phyloP scores from a whole-genome alignment of 192 early-diverging fungal species.

The Diversispora eburnea region DNA sequence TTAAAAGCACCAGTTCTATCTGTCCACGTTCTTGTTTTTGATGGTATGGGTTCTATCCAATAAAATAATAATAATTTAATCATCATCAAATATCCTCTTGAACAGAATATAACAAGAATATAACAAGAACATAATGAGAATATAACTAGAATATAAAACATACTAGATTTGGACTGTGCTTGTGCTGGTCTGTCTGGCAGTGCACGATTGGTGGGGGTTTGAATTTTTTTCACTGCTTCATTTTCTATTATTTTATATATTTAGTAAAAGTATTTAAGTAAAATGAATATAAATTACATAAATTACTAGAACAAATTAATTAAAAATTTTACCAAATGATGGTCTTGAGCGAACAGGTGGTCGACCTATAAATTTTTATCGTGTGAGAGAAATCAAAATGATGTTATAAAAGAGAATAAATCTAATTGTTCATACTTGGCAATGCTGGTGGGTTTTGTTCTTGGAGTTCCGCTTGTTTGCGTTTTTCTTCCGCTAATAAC shows the following conservation, averaged over 20 bases:
- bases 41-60: conserved; percentile 45
- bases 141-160: too few species aligned
- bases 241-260: not conserved
- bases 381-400: not conserved
- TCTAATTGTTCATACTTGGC: conserved; percentile 6
- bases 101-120: conserved; percentile 1
- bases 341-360: conserved; percentile 8
- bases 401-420: too few species aligned
- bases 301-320: not conserved
- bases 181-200: conserved; percentile 24
- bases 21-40: conserved; percentile 85
- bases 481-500: conserved; percentile 33
- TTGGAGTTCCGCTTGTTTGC: conserved; percentile 33
- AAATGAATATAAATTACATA: not conserved
- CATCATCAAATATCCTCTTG: conserved; percentile 33
- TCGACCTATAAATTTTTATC: conserved; percentile 3
- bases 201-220: conserved; percentile 26
- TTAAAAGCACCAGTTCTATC: conserved; percentile 88
- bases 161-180: conserved; percentile 27
- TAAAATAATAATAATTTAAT: not conserved
- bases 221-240: conserved; percentile 22
- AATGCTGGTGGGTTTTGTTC: not conserved
- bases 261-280: not conserved
- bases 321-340: not conserved
- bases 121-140: not conserved